Conservation (phyloP, 164 flowering plant genomes). For the Magnolia kwangsiensis region DNA sequence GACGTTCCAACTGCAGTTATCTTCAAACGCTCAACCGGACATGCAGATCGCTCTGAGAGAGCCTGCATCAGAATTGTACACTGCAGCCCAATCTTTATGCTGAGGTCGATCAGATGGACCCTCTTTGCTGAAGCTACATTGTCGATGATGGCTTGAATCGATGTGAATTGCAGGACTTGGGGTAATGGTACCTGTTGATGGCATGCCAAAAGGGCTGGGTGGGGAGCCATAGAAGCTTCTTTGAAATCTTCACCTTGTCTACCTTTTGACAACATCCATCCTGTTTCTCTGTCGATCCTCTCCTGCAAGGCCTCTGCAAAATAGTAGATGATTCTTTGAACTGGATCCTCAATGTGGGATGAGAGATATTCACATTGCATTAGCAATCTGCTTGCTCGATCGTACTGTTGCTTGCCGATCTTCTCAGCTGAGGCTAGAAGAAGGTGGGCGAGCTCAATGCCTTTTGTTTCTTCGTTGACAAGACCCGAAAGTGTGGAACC, state of each 20-base stretch:
- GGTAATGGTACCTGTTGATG: slow-evolving; percentile 30
- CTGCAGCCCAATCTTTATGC: slow-evolving; percentile 34
- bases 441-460: slow-evolving; percentile 37
- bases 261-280: slow-evolving; percentile 20
- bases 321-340: slow-evolving; percentile 44
- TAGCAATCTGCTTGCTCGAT: slow-evolving; percentile 37
- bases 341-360: slow-evolving; percentile 34
- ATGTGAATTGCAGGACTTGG: slow-evolving; percentile 38
- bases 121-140: slow-evolving; percentile 29
- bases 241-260: slow-evolving; percentile 6
- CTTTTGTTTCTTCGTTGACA: slow-evolving; percentile 28
- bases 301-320: slow-evolving; percentile 50
- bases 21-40: slow-evolving; percentile 43
- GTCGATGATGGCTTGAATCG: slow-evolving; percentile 48
- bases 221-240: slow-evolving; percentile 20
- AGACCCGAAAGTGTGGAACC: slow-evolving; percentile 24
- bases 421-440: slow-evolving; percentile 54
- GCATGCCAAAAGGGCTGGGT: slow-evolving; percentile 19
- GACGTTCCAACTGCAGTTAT: slow-evolving; percentile 38
- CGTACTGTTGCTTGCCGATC: slow-evolving; percentile 39
- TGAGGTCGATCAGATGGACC: slow-evolving; percentile 47
- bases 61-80: slow-evolving; percentile 52
- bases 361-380: slow-evolving; percentile 30
- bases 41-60: slow-evolving; percentile 22
- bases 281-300: slow-evolving; percentile 42